Percentiles rank a stretch among this genome's conserved stretches.
These are phyloP conservation scores for Amphicarpaea edgeworthii DNA, from an alignment of 306 rosid genomes.

Conservation along the genomic window DNA sequence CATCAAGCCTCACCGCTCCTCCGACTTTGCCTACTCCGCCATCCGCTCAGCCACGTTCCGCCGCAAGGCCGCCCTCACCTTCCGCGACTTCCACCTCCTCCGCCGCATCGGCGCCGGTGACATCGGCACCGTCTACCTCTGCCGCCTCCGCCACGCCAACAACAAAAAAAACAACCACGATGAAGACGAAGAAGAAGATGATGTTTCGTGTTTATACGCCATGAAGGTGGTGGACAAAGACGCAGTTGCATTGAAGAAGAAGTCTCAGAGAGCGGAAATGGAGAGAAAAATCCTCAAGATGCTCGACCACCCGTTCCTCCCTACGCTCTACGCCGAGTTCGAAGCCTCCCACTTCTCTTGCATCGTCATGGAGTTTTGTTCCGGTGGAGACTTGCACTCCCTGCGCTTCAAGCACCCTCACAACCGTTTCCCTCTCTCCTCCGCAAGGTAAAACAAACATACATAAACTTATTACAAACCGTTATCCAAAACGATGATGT, in stretches of 20 bases:
- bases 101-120: slow-evolving; percentile 94
- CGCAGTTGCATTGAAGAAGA: slow-evolving; percentile 81
- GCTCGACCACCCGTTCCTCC: slow-evolving; percentile 94
- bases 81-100: slow-evolving; percentile 80
- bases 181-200: slow-evolving; percentile 34
- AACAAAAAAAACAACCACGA: not conserved
- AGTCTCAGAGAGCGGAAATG: slow-evolving; percentile 84
- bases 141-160: slow-evolving; percentile 58
- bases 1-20: slow-evolving; percentile 89
- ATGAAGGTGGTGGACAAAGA: slow-evolving; percentile 97
- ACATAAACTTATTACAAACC: not conserved
- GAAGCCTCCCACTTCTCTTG: slow-evolving; percentile 95
- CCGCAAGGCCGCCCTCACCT: slow-evolving; percentile 65
- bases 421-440: slow-evolving; percentile 74
- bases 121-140: slow-evolving; percentile 88
- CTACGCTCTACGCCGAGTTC: slow-evolving; percentile 92
- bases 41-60: slow-evolving; percentile 74
- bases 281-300: slow-evolving; percentile 87
- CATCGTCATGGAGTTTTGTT: slow-evolving; percentile 96
- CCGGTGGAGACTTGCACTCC: slow-evolving; percentile 97
- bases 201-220: slow-evolving; percentile 62
- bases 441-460: slow-evolving; percentile 69
- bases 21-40: slow-evolving; percentile 90
- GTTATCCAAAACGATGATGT: slow-evolving; percentile 29
- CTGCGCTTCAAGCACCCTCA: slow-evolving; percentile 76